These are phyloP conservation scores for Trichophyton mentagrophytes DNA, from an alignment of 2,329 filamentous ascomycete genomes.

Conservation along the genomic window DNA sequence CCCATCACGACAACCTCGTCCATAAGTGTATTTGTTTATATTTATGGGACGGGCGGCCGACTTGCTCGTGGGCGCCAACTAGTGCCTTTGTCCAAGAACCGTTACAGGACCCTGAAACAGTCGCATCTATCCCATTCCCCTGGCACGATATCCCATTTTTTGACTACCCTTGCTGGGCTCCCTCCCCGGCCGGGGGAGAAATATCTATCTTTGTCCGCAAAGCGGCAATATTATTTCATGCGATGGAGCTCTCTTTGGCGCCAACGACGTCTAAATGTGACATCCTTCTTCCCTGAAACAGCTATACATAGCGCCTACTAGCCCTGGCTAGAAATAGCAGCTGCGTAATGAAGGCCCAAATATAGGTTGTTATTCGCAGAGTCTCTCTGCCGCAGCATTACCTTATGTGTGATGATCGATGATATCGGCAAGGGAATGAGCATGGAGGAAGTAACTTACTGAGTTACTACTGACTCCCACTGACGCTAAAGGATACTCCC, in stretches of 20 bases:
- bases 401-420: not conserved
- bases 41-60: not conserved
- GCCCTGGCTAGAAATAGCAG: not conserved
- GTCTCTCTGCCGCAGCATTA: not conserved
- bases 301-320: not conserved
- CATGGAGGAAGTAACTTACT: not conserved
- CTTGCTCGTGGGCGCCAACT: not conserved
- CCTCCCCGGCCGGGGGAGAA: not conserved
- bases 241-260: conserved; percentile 4
- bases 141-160: not conserved
- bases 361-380: not conserved
- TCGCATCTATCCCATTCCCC: not conserved
- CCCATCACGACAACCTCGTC: not conserved
- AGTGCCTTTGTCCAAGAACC: not conserved
- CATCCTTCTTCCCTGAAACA: not conserved
- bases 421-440: too few relatives aligned
- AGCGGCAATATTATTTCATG: conserved; percentile 4
- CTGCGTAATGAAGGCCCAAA: not conserved
- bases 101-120: not conserved
- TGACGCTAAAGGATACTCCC: not conserved
- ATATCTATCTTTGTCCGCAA: conserved; percentile 1
- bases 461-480: not conserved
- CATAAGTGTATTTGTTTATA: not conserved
- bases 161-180: not conserved
- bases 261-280: not conserved